A percentile compares a stretch with the other conserved stretches of the same genome.
These are phyloP conservation scores for Vanilla planifolia DNA, from an alignment of 106 monocot species.

Conservation along the genomic window DNA sequence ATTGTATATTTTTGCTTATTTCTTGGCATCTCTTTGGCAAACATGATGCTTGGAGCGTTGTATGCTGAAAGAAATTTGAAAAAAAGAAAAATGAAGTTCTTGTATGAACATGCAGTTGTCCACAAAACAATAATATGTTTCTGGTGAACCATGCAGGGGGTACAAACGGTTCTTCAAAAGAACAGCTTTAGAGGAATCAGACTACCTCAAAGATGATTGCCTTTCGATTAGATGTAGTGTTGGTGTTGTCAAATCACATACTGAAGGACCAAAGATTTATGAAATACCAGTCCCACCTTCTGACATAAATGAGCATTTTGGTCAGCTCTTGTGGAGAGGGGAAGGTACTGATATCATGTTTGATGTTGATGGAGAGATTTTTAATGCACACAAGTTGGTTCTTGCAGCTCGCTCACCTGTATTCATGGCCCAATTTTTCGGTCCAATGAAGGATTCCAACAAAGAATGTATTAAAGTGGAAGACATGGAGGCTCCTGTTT, in stretches of 20 bases:
- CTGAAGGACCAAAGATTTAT: constrained; percentile 78
- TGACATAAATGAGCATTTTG: constrained; percentile 72
- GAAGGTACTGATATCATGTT: constrained; percentile 62
- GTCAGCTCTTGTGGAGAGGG: constrained; percentile 53
- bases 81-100: too few relatives aligned
- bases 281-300: constrained; percentile 62
- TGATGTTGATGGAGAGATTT: constrained; percentile 76
- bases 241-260: constrained; percentile 57
- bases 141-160: constrained; percentile 30
- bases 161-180: constrained; percentile 34
- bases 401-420: constrained; percentile 87
- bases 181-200: constrained; percentile 23
- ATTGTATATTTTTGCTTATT: too few relatives aligned
- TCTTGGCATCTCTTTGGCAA: too few relatives aligned
- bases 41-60: too few relatives aligned
- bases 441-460: constrained; percentile 78
- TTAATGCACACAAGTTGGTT: constrained; percentile 74
- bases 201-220: constrained; percentile 45
- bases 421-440: constrained; percentile 92
- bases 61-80: too few relatives aligned
- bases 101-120: not conserved
- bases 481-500: constrained; percentile 89
- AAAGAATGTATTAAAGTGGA: constrained; percentile 60
- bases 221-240: constrained; percentile 35
- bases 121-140: constrained; percentile 4